Evolutionary conservation across 2,329 filamentous ascomycete species (phyloP), one percentile per base, ranked within the genome.

Genomic region (Stagonosporopsis vannaccii): DNA sequence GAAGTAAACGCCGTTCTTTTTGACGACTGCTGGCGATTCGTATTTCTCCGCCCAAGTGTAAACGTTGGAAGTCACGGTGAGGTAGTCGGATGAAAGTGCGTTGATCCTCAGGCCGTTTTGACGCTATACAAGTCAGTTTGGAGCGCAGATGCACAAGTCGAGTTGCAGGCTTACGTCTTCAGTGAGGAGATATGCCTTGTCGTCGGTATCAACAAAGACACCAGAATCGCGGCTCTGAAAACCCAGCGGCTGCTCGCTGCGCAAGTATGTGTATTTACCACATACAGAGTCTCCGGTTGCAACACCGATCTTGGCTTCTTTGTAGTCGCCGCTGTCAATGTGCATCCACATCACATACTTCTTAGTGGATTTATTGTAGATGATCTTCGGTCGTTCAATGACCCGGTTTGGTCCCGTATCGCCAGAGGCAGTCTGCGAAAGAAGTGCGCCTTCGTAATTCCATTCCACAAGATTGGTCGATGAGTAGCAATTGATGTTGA

Each of bases 271-370:
- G 65, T 90, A 90, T 35, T 79, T 75, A 2, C 88, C 87, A 61
- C 87, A 89, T 0, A 89, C 84, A 0, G 76, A 79, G 57, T 81
- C 77, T 0, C 83, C 81, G 0, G 82, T 86, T 0, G 87, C 88
- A 6, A 90, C 85, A 0, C 87, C 88, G 1, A 87, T 85, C 51
- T 83, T 85, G 0, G 87, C 88, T 32, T 89, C 87, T 1, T 79
- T 80, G 62, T 90, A 90, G 66, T 80, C 80, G 26, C 77, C 78
- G 51, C 77, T 81, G 66, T 90, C 87, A 44, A 89, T 88, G 67
- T 90, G 87, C 78, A 90, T 80, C 78, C 85, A 90, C 71, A 90
- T 75, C n/a, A 90, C 87, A 71, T 87, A 90, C 60, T 86, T 85
- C 6, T 72, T 65, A 0, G 87, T 89, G n/a, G 77, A 75, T 13